Percentiles rank a stretch among this genome's conserved stretches.
Conservation (phyloP, 352 stramenopile genomes). For the Globisporangium radiosum region DNA sequence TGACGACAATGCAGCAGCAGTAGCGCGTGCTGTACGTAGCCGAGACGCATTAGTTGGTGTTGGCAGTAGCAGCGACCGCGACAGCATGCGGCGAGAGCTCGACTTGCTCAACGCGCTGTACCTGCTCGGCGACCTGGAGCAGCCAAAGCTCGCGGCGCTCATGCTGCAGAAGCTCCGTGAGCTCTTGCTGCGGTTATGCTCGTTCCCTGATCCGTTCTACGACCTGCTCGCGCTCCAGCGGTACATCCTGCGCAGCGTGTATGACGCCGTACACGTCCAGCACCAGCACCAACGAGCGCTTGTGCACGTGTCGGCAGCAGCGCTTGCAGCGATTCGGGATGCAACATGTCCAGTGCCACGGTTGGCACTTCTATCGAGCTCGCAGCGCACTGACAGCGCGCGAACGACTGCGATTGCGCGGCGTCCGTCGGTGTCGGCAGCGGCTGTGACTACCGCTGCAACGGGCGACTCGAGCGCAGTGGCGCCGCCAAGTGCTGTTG, state of each 20-base stretch:
- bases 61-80: background rate
- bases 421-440: background rate
- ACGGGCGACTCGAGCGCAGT: background rate
- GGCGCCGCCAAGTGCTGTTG: background rate
- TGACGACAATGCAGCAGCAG: slow-evolving; percentile 14
- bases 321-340: slow-evolving; percentile 9
- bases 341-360: background rate
- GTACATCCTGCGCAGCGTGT: slow-evolving; percentile 53
- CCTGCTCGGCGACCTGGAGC: slow-evolving; percentile 41
- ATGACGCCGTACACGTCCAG: slow-evolving; percentile 37
- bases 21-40: no score
- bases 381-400: no score
- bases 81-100: slow-evolving; percentile 14
- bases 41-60: no score
- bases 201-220: slow-evolving; percentile 49
- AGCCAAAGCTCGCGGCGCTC: slow-evolving; percentile 29
- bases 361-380: background rate
- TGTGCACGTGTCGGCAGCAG: background rate
- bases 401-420: no score
- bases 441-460: background rate
- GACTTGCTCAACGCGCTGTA: slow-evolving; percentile 44
- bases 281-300: slow-evolving; percentile 35
- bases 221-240: slow-evolving; percentile 42
- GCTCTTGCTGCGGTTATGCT: slow-evolving; percentile 26
- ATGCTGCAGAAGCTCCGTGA: slow-evolving; percentile 47